Evolutionary conservation across 345 rosid species (phyloP).

Genomic region (Populus deltoides): DNA sequence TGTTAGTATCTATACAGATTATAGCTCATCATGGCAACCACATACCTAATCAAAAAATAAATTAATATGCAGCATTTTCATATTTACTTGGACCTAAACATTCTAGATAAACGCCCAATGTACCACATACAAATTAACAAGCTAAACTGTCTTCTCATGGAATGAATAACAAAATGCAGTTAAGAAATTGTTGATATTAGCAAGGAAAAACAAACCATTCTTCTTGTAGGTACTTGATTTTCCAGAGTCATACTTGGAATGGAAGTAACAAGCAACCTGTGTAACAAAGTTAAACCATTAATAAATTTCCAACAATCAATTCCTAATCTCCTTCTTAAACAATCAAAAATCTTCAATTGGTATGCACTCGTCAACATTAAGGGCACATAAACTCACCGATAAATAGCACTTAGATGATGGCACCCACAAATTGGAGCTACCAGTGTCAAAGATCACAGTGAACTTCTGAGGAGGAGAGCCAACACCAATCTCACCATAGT

Average conservation of each 20-base stretch:
- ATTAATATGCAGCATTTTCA: neutral
- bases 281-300: neutral
- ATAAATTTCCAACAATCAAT: neutral
- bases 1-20: neutral
- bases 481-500: slow-evolving; percentile 33
- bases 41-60: neutral
- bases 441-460: slow-evolving; percentile 40
- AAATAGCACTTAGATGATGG: slow-evolving; percentile 33
- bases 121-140: neutral
- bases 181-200: neutral
- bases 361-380: neutral
- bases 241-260: slow-evolving; percentile 33
- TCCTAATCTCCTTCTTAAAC: neutral
- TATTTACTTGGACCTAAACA: neutral
- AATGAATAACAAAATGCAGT: neutral
- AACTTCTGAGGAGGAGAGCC: slow-evolving; percentile 40
- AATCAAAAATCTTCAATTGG: neutral
- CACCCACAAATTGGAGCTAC: slow-evolving; percentile 43
- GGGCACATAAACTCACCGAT: slow-evolving; percentile 10
- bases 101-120: neutral
- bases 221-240: slow-evolving; percentile 35
- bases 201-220: slow-evolving; percentile 22
- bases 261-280: slow-evolving; percentile 32
- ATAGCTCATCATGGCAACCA: neutral
- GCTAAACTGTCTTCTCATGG: neutral